Percentiles rank a stretch among this genome's conserved stretches.
These are phyloP conservation scores for Lactarius sanguifluus DNA, from an alignment of 768 basidiomycete species.

Conservation along the genomic window DNA sequence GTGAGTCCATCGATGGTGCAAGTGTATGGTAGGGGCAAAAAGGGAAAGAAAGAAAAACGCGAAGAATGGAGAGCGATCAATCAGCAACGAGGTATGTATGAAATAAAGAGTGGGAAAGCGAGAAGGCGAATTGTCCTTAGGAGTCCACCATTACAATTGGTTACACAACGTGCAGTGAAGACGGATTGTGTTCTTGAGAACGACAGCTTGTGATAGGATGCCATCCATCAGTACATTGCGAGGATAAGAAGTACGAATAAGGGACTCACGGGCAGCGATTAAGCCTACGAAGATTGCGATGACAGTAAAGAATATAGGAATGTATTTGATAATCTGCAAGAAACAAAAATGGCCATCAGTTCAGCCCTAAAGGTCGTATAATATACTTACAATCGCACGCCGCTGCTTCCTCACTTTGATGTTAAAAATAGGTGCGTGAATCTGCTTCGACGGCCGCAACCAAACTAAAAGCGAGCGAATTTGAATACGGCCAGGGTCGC, in stretches of 20 bases:
- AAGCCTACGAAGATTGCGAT: conserved; percentile 72
- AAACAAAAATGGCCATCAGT: conserved; percentile 20
- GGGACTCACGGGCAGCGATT: conserved; percentile 70
- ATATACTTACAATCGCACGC: conserved; percentile 74
- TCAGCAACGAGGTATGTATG: conserved; percentile 19
- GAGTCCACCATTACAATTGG: conserved; percentile 48
- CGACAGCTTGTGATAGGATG: conserved; percentile 45
- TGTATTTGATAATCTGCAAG: conserved; percentile 77
- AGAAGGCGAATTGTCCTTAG: conserved; percentile 6
- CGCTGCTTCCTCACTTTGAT: conserved; percentile 88
- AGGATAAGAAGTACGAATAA: neutral
- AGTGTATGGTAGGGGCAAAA: conserved; percentile 1
- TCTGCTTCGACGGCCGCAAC: conserved; percentile 92
- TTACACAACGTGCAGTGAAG: conserved; percentile 68
- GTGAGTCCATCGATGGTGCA: conserved; percentile 15
- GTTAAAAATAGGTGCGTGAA: conserved; percentile 87
- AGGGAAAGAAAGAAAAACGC: neutral
- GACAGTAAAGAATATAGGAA: conserved; percentile 68
- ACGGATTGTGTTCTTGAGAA: conserved; percentile 59
- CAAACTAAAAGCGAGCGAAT: conserved; percentile 59
- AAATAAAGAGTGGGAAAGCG: neutral
- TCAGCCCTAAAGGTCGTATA: neutral
- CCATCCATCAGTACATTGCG: conserved; percentile 10
- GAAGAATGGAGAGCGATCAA: conserved; percentile 4
- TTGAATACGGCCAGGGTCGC: conserved; percentile 29